These are phyloP conservation scores for Cytospora piceae DNA, from an alignment of 2,329 filamentous ascomycete genomes.

Conservation along the genomic window DNA sequence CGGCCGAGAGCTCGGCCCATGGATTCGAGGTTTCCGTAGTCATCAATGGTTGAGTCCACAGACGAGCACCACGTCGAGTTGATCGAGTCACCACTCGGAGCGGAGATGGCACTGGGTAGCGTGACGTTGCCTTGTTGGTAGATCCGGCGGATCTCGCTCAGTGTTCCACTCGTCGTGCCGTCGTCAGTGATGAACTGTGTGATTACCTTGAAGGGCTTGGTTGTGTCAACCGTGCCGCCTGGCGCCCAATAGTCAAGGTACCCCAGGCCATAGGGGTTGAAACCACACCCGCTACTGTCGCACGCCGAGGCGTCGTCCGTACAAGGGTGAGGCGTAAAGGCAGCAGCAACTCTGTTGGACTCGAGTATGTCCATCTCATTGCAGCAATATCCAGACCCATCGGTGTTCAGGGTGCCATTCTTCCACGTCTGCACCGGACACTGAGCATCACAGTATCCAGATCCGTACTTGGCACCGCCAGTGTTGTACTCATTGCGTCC, in stretches of 20 bases:
- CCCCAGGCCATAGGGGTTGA: slow-evolving; percentile 37
- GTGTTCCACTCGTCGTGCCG: slow-evolving; percentile 43
- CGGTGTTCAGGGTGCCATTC: slow-evolving; percentile 46
- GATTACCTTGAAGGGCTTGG: slow-evolving; percentile 42
- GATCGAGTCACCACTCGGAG: slow-evolving; percentile 41
- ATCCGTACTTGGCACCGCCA: slow-evolving; percentile 49
- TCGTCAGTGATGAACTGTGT: slow-evolving; percentile 49
- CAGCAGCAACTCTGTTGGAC: slow-evolving; percentile 60
- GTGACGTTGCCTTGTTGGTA: slow-evolving; percentile 51
- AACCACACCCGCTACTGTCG: slow-evolving; percentile 61
- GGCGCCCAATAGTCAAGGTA: slow-evolving; percentile 37
- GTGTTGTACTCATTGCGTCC: slow-evolving; percentile 48
- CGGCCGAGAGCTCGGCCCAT: slow-evolving; percentile 46
- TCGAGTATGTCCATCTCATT: slow-evolving; percentile 59
- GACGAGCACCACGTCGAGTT: slow-evolving; percentile 54
- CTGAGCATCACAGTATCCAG: slow-evolving; percentile 49
- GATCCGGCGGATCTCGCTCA: slow-evolving; percentile 49
- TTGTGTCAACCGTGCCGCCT: slow-evolving; percentile 51
- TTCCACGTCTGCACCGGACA: slow-evolving; percentile 45
- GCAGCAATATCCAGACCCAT: slow-evolving; percentile 51
- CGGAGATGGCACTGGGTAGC: slow-evolving; percentile 39
- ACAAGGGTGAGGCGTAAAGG: slow-evolving; percentile 62
- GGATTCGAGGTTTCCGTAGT: slow-evolving; percentile 38
- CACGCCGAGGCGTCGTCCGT: slow-evolving; percentile 45
- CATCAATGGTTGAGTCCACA: slow-evolving; percentile 25